These are phyloP conservation scores for Polyporus tsugae DNA, from an alignment of 1,284 basidiomycete genomes.

Conservation along the genomic window DNA sequence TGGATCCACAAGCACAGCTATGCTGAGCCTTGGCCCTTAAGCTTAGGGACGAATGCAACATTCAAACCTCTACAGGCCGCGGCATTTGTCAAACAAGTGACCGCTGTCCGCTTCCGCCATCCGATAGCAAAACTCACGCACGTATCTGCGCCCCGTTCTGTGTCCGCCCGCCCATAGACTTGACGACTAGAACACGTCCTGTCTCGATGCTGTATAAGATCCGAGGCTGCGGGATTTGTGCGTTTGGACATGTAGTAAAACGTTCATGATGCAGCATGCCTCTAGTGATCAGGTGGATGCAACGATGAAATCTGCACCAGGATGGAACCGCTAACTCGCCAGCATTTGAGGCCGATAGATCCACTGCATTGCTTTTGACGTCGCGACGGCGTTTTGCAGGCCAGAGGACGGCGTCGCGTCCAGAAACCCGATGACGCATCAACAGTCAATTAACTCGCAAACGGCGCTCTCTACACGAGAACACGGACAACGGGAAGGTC, in stretches of 20 bases:
- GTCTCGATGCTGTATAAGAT: neutral
- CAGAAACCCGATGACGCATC: neutral
- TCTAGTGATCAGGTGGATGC: neutral
- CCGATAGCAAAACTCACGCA: slow-evolving; percentile 13
- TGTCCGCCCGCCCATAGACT: neutral
- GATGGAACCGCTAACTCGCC: neutral
- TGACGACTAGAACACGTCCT: neutral
- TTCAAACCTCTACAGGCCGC: neutral
- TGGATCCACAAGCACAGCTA: slow-evolving; percentile 7
- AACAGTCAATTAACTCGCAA: neutral
- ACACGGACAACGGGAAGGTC: neutral
- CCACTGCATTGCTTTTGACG: neutral
- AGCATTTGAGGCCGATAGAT: neutral
- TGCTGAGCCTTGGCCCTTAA: no score
- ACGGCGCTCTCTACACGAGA: neutral
- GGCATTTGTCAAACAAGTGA: neutral
- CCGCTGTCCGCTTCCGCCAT: neutral
- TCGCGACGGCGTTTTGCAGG: neutral
- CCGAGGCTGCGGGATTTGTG: slow-evolving; percentile 13
- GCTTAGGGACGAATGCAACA: neutral
- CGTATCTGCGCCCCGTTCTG: neutral
- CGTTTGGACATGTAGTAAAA: slow-evolving; percentile 6
- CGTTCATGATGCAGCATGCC: slow-evolving; percentile 5
- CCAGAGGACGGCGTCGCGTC: neutral
- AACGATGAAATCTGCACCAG: neutral